These are phyloP conservation scores for Boletus subcaerulescens DNA, from an alignment of 768 basidiomycete species.

Conservation along the genomic window DNA sequence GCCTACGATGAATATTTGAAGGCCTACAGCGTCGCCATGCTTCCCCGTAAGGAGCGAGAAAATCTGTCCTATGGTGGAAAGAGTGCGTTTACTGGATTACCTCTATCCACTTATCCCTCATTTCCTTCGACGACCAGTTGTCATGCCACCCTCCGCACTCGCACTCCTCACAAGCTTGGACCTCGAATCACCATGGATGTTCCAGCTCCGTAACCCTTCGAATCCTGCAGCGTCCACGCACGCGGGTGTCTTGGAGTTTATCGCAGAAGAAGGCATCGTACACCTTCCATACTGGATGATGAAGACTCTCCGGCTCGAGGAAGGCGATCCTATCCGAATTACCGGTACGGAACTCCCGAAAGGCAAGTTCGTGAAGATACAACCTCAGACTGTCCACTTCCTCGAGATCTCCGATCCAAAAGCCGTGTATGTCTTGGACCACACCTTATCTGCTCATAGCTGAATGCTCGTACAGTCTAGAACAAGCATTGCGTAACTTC, in stretches of 20 bases:
- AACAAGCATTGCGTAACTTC: conserved; percentile 93
- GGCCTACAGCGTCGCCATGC: conserved; percentile 94
- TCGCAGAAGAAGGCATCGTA: conserved; percentile 93
- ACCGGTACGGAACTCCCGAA: conserved; percentile 86
- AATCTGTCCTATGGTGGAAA: conserved; percentile 98
- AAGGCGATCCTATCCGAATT: conserved; percentile 94
- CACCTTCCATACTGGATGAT: conserved; percentile 99
- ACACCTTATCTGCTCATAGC: neutral
- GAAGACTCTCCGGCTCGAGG: conserved; percentile 88
- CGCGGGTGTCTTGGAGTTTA: conserved; percentile 97
- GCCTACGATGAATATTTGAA: conserved; percentile 91
- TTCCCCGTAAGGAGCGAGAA: conserved; percentile 79
- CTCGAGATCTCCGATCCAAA: conserved; percentile 96
- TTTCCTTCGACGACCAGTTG: conserved; percentile 51
- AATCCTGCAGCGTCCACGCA: conserved; percentile 87
- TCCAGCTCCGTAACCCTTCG: conserved; percentile 87
- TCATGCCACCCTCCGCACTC: conserved; percentile 95
- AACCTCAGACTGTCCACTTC: conserved; percentile 94
- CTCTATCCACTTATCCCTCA: conserved; percentile 8
- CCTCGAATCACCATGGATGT: conserved; percentile 92
- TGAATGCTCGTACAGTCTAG: conserved; percentile 55
- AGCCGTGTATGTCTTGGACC: conserved; percentile 72
- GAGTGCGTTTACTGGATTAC: conserved; percentile 56
- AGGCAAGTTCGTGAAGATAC: conserved; percentile 94
- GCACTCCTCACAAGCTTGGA: conserved; percentile 86